Evolutionary conservation across 306 rosid genomes (phyloP).

Genomic region (Trifolium subterraneum): DNA sequence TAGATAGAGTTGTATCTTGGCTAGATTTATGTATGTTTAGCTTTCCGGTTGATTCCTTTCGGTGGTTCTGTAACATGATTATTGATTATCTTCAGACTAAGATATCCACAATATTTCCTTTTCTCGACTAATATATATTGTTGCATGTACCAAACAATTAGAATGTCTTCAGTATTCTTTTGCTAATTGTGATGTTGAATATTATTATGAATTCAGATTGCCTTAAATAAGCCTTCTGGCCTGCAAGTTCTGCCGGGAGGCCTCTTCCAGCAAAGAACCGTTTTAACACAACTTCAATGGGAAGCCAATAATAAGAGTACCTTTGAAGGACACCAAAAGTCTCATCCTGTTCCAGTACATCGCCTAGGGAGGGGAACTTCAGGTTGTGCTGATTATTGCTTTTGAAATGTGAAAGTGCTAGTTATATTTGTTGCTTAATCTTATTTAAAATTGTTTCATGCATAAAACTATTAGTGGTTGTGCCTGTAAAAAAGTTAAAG

Average conservation of each 20-base stretch:
- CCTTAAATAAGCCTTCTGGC: conserved; percentile 86
- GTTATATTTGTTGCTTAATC: conserved; percentile 29
- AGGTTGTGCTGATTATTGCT: conserved; percentile 59
- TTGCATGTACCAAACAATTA: neutral
- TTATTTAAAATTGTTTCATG: conserved; percentile 23
- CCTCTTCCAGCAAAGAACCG: conserved; percentile 94
- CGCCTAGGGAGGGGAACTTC: conserved; percentile 98
- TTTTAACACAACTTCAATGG: conserved; percentile 83
- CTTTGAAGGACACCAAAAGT: conserved; percentile 42
- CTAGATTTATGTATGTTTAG: conserved; percentile 7
- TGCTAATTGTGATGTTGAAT: conserved; percentile 31
- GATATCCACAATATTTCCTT: conserved; percentile 24
- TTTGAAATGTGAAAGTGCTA: conserved; percentile 28
- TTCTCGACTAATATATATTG: neutral
- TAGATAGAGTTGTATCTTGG: conserved; percentile 2
- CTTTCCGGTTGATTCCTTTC: neutral
- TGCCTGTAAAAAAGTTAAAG: conserved; percentile 14
- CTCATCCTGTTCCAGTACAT: conserved; percentile 84
- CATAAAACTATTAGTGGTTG: conserved; percentile 1
- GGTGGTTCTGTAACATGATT: neutral
- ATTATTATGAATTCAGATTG: conserved; percentile 59
- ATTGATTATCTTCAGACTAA: neutral
- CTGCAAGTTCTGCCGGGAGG: conserved; percentile 98
- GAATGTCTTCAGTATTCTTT: conserved; percentile 25
- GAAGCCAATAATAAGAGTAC: conserved; percentile 51